phyloP scores from a whole-genome alignment of 129 eudicot genomes.

The Calendula officinalis region DNA sequence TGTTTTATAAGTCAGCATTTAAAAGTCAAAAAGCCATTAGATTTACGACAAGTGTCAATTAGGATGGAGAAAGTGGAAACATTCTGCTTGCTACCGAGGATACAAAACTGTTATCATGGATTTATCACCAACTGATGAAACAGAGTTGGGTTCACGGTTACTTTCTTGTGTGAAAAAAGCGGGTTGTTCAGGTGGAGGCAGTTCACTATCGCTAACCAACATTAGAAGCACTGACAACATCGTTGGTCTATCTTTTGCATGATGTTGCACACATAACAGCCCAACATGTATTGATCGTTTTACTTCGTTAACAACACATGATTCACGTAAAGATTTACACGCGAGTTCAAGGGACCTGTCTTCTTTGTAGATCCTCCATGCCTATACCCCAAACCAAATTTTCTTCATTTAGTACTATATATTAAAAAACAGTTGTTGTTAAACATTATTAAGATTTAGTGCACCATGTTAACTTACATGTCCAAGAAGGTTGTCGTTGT shows the following conservation, averaged over 20 bases:
- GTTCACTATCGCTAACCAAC: conserved; percentile 22
- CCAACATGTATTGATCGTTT: conserved; percentile 32
- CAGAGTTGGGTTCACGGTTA: background rate
- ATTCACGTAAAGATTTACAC: background rate
- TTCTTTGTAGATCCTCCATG: conserved; percentile 30
- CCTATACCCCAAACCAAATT: conserved; percentile 17
- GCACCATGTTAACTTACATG: conserved; percentile 30
- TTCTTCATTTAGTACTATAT: background rate
- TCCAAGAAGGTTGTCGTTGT: conserved; percentile 43
- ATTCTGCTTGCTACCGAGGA: conserved; percentile 10
- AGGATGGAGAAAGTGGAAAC: too few species aligned
- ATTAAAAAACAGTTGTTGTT: background rate
- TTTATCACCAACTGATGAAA: background rate
- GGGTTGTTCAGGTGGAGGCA: conserved; percentile 35
- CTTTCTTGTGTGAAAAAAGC: conserved; percentile 24
- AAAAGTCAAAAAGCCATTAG: too few species aligned
- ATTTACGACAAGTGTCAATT: too few species aligned
- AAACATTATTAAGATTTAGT: background rate
- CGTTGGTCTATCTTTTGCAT: conserved; percentile 32
- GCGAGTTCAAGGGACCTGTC: conserved; percentile 17
- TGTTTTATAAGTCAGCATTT: too few species aligned
- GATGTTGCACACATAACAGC: conserved; percentile 36
- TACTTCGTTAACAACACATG: conserved; percentile 10
- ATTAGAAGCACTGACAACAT: conserved; percentile 31
- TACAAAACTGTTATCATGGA: background rate